A percentile compares a stretch with the other conserved stretches of the same genome.
Conservation (phyloP, 2,329 filamentous ascomycete genomes). For the Leptographium galeiforme region DNA sequence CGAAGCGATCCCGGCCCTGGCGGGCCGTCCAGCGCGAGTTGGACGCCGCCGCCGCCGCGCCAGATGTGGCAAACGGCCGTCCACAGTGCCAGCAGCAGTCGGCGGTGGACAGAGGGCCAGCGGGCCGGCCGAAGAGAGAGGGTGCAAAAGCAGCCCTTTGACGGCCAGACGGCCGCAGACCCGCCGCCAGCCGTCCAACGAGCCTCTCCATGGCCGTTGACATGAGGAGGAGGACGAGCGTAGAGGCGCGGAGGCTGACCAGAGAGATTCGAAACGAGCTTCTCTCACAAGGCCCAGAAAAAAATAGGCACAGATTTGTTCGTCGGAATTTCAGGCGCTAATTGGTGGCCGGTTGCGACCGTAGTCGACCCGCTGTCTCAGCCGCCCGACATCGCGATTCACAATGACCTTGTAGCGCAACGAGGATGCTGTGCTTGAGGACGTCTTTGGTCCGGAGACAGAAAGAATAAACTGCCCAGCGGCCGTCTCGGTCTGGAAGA, state of each 20-base stretch:
- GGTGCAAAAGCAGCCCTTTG: not conserved
- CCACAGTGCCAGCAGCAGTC: not conserved
- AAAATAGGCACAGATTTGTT: not conserved
- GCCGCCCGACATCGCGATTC: no score
- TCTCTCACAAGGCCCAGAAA: not conserved
- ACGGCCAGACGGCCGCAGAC: not conserved
- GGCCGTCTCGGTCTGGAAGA: no score
- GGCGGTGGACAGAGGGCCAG: not conserved
- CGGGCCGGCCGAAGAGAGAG: not conserved
- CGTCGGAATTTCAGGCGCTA: not conserved
- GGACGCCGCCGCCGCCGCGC: constrained; percentile 34
- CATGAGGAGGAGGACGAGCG: not conserved
- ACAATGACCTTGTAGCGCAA: no score
- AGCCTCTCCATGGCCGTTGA: not conserved
- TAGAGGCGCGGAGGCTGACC: not conserved
- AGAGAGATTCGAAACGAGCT: not conserved
- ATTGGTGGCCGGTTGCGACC: not conserved
- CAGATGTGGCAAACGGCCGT: not conserved
- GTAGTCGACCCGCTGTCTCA: not conserved
- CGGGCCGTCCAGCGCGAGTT: constrained; percentile 67
- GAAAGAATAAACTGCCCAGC: no score
- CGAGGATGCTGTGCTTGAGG: no score
- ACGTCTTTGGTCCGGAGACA: no score
- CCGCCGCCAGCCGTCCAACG: not conserved
- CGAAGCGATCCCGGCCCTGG: constrained; percentile 59